A percentile compares a stretch with the other conserved stretches of the same genome.
phyloP scores from a whole-genome alignment of 2,329 filamentous ascomycete species.

The Ophiostoma ips region DNA sequence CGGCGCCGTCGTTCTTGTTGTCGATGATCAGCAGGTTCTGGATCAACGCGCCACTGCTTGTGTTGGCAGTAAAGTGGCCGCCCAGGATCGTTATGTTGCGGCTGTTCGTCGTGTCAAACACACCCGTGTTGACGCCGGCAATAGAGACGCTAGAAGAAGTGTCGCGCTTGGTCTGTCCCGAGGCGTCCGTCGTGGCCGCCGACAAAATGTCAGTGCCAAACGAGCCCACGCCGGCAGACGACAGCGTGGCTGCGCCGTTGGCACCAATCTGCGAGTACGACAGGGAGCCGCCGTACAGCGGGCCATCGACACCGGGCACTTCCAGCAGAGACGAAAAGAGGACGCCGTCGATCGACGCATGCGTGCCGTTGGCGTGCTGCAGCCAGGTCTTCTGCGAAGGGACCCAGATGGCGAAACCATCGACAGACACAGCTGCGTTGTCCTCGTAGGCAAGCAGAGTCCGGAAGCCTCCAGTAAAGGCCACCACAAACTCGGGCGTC shows the following conservation, averaged over 20 bases:
- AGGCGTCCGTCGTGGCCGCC: constrained; percentile 13
- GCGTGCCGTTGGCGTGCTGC: constrained; percentile 54
- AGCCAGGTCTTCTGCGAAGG: constrained; percentile 78
- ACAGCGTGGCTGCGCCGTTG: constrained; percentile 57
- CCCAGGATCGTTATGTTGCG: constrained; percentile 78
- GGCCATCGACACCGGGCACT: constrained; percentile 40
- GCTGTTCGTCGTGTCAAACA: constrained; percentile 52
- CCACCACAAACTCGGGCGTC: constrained; percentile 57
- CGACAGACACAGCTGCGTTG: constrained; percentile 45
- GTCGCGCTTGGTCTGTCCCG: constrained; percentile 31
- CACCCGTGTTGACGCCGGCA: constrained; percentile 60
- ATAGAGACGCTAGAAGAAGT: constrained; percentile 26
- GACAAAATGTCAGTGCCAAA: constrained; percentile 44
- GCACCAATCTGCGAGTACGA: constrained; percentile 60
- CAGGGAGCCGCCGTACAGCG: constrained; percentile 73
- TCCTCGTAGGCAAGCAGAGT: constrained; percentile 54
- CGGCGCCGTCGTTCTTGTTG: constrained; percentile 48
- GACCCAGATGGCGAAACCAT: constrained; percentile 85
- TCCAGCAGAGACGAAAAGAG: constrained; percentile 57
- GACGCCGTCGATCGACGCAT: constrained; percentile 55
- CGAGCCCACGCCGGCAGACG: constrained; percentile 35
- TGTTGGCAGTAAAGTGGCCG: constrained; percentile 67
- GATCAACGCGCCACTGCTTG: constrained; percentile 54
- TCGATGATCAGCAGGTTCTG: constrained; percentile 77
- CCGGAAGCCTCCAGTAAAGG: constrained; percentile 68